Conservation (phyloP, 2,329 filamentous ascomycete genomes). For the Stagonosporopsis tanaceti region DNA sequence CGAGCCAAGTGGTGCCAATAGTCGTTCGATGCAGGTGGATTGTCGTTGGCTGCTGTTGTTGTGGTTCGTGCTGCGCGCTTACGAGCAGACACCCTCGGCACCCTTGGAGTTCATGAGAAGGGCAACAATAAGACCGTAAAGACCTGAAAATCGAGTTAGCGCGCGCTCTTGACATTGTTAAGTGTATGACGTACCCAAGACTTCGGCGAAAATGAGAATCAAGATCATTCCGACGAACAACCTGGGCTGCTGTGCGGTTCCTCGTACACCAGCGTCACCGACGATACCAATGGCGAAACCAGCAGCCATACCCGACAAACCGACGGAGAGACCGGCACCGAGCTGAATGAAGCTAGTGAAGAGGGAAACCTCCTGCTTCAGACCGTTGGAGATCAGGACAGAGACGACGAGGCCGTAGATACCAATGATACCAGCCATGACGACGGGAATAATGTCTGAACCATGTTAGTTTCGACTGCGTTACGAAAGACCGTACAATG, state of each 20-base stretch:
- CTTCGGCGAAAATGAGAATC: slow-evolving; percentile 99
- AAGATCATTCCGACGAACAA: slow-evolving; percentile 98
- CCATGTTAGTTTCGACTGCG: slow-evolving; percentile 20
- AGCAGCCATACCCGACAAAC: slow-evolving; percentile 89
- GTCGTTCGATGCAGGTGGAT: slow-evolving; percentile 38
- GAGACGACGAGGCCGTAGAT: slow-evolving; percentile 73
- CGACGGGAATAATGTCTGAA: slow-evolving; percentile 96
- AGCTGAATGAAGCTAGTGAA: slow-evolving; percentile 63
- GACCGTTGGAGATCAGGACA: slow-evolving; percentile 63
- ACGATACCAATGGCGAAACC: slow-evolving; percentile 75
- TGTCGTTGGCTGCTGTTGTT: slow-evolving; percentile 43
- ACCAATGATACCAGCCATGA: slow-evolving; percentile 99
- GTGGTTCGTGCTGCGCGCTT: slow-evolving; percentile 9
- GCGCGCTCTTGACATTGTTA: no score
- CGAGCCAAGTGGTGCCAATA: slow-evolving; percentile 27
- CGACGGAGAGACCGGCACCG: slow-evolving; percentile 64
- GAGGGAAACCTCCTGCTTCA: slow-evolving; percentile 56
- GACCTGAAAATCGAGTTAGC: slow-evolving; percentile 66
- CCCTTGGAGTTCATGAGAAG: slow-evolving; percentile 99
- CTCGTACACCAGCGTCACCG: slow-evolving; percentile 85
- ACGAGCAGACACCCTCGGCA: slow-evolving; percentile 32
- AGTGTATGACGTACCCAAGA: slow-evolving; percentile 75
- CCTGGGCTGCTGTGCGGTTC: slow-evolving; percentile 82
- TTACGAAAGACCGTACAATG: not conserved
- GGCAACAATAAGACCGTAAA: slow-evolving; percentile 98